A percentile compares a stretch with the other conserved stretches of the same genome.
These are phyloP conservation scores for Epichloe elymi DNA, from an alignment of 2,329 filamentous ascomycete genomes.

Conservation along the genomic window DNA sequence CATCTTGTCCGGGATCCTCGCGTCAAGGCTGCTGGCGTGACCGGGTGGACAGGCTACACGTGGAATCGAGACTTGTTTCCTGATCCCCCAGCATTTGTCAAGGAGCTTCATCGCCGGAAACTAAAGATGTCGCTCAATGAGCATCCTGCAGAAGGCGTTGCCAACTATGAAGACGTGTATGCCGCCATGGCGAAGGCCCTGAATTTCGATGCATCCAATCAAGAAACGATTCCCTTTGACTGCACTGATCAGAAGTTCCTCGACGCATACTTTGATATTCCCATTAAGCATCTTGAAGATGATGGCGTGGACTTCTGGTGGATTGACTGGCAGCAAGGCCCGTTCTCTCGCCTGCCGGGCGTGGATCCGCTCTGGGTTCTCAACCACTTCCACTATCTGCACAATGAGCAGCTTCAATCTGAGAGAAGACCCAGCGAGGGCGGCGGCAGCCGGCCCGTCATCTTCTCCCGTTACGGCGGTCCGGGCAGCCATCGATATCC, in stretches of 20 bases:
- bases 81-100: conserved; percentile 37
- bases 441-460: conserved; percentile 26
- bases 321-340: conserved; percentile 56
- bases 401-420: conserved; percentile 27
- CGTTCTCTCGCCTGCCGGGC: conserved; percentile 38
- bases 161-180: conserved; percentile 43
- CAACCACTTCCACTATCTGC: conserved; percentile 51
- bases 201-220: conserved; percentile 33
- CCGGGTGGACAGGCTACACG: conserved; percentile 16
- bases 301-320: conserved; percentile 52
- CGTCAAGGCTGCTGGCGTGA: conserved; percentile 40
- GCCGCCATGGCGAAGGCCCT: conserved; percentile 38
- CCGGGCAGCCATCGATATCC: conserved; percentile 52
- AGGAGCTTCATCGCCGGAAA: conserved; percentile 35
- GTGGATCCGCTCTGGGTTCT: conserved; percentile 52
- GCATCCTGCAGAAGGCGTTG: conserved; percentile 47
- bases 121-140: conserved; percentile 47
- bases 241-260: conserved; percentile 39
- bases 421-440: conserved; percentile 12
- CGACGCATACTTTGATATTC: conserved; percentile 43
- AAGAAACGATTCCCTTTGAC: conserved; percentile 42
- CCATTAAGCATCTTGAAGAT: conserved; percentile 42
- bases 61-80: conserved; percentile 31
- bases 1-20: conserved; percentile 37
- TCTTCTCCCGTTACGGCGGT: conserved; percentile 49